Conservation (phyloP, 805 yeast species). For the Saccharomycopsis javanensis region DNA sequence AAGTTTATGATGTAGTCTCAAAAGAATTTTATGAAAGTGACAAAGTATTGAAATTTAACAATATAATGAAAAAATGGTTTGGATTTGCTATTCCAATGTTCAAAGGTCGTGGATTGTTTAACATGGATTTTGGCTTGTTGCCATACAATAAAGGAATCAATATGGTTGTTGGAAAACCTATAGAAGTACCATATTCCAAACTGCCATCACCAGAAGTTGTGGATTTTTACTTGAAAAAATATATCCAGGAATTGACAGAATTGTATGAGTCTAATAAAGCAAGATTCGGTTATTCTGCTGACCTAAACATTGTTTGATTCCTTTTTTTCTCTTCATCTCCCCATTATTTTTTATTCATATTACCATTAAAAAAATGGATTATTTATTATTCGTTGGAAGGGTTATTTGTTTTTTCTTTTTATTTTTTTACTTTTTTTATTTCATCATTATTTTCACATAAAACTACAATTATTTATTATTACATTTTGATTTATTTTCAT, state of each 20-base stretch:
- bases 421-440: neutral
- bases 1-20: constrained; percentile 41
- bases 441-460: neutral
- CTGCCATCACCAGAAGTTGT: constrained; percentile 41
- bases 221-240: constrained; percentile 62
- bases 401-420: neutral
- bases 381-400: neutral
- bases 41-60: constrained; percentile 46
- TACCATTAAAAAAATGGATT: neutral
- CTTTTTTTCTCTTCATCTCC: neutral
- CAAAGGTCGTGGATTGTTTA: constrained; percentile 86
- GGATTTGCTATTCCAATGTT: constrained; percentile 89
- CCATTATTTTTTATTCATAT: too few species aligned
- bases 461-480: neutral
- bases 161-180: constrained; percentile 65
- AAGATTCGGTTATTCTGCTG: constrained; percentile 27
- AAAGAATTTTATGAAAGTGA: constrained; percentile 26
- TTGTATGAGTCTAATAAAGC: constrained; percentile 61
- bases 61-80: constrained; percentile 56
- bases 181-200: constrained; percentile 41
- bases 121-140: constrained; percentile 82
- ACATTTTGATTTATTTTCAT: neutral
- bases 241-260: constrained; percentile 51
- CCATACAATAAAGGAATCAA: constrained; percentile 79
- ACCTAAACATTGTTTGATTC: neutral